phyloP scores from a whole-genome alignment of 208 protist species.

The Wallacemonas rigidus region DNA sequence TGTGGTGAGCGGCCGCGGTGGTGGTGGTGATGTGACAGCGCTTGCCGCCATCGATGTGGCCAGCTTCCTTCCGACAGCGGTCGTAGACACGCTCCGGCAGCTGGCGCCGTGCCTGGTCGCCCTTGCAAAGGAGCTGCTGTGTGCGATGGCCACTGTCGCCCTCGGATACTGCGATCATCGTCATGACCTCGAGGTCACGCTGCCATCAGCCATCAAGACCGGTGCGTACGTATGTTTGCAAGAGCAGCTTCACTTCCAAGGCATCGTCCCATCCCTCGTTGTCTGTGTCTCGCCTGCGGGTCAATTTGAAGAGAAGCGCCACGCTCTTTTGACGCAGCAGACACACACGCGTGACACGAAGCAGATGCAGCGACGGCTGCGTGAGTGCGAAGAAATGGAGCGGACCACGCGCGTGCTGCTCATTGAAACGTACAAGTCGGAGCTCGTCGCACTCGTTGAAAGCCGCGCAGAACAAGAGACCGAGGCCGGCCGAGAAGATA shows the following conservation, averaged over 20 bases:
- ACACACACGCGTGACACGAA: constrained; percentile 25
- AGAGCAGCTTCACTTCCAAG: constrained; percentile 49
- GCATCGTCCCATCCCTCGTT: constrained; percentile 58
- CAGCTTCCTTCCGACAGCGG: neutral
- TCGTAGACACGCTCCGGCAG: neutral
- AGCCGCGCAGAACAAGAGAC: neutral
- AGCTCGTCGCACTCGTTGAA: constrained; percentile 13
- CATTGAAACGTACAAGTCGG: constrained; percentile 10
- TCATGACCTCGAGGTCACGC: constrained; percentile 63
- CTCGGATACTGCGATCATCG: constrained; percentile 74
- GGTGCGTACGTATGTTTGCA: constrained; percentile 41
- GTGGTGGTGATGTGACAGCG: neutral
- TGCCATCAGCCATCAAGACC: constrained; percentile 63
- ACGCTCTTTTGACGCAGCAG: constrained; percentile 21
- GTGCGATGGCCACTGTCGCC: constrained; percentile 43
- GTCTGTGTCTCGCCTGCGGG: constrained; percentile 41
- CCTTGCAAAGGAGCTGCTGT: constrained; percentile 53
- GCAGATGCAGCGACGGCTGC: constrained; percentile 35
- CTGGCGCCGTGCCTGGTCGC: constrained; percentile 29
- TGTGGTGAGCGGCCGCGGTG: neutral
- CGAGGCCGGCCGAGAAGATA: neutral
- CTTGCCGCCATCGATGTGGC: constrained; percentile 5
- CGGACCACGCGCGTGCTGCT: constrained; percentile 31
- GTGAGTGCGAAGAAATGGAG: constrained; percentile 40
- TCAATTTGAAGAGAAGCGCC: constrained; percentile 59